Evolutionary conservation across 2,329 filamentous ascomycete genomes (phyloP).

Genomic region (Penicillium sp.): DNA sequence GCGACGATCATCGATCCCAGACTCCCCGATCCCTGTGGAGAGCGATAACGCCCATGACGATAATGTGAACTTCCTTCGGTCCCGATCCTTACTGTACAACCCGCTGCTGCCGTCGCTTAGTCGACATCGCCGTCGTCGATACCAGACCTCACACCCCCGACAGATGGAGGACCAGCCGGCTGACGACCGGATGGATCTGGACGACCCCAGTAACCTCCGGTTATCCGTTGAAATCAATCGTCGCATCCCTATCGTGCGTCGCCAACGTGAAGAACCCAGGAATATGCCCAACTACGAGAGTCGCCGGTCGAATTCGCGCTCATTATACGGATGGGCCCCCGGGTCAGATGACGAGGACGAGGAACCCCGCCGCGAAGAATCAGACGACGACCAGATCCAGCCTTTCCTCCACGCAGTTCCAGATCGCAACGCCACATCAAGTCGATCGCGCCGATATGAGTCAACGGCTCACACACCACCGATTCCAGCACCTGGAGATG

Average conservation of each 20-base stretch:
- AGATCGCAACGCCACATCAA: slow-evolving; percentile 34
- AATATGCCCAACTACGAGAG: slow-evolving; percentile 60
- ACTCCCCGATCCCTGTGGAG: slow-evolving; percentile 54
- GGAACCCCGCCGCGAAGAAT: slow-evolving; percentile 31
- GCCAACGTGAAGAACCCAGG: slow-evolving; percentile 50
- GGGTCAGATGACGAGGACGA: slow-evolving; percentile 48
- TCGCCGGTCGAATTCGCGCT: slow-evolving; percentile 59
- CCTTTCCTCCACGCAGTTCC: slow-evolving; percentile 35
- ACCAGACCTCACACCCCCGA: slow-evolving; percentile 28
- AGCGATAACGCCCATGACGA: slow-evolving; percentile 54
- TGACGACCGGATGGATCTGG: slow-evolving; percentile 45
- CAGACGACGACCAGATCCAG: slow-evolving; percentile 39
- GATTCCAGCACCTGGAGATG: slow-evolving; percentile 22
- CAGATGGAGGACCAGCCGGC: slow-evolving; percentile 31
- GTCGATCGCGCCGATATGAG: slow-evolving; percentile 37
- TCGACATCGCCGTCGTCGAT: slow-evolving; percentile 43
- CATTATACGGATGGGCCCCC: slow-evolving; percentile 67
- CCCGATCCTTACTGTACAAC: slow-evolving; percentile 39
- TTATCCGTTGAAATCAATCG: slow-evolving; percentile 51
- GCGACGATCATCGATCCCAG: slow-evolving; percentile 58
- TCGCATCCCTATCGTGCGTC: slow-evolving; percentile 46
- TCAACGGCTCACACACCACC: slow-evolving; percentile 28
- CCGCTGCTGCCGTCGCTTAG: slow-evolving; percentile 34
- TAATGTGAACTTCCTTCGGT: slow-evolving; percentile 60
- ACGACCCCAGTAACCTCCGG: slow-evolving; percentile 38